Percentiles rank a stretch among this genome's conserved stretches.
Conservation (phyloP, 2,329 filamentous ascomycete genomes). For the Hypocrella siamensis region DNA sequence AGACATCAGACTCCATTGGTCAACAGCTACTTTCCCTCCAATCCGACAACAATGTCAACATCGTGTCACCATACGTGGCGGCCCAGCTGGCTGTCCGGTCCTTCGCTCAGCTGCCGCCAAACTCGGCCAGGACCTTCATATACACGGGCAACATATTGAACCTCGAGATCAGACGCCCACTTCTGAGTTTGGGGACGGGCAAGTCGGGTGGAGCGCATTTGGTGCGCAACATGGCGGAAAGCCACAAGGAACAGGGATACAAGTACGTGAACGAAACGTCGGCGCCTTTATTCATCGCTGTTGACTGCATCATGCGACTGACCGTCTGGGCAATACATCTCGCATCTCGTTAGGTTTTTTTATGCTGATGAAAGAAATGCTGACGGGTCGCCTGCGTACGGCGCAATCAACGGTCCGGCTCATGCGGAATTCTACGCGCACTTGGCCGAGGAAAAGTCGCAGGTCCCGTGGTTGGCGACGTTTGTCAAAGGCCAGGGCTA, state of each 20-base stretch:
- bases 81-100: not conserved
- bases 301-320: not conserved
- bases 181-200: constrained; percentile 22
- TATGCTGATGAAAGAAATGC: constrained; percentile 30
- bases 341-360: constrained; percentile 24
- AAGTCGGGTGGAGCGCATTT: constrained; percentile 20
- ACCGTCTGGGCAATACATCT: not conserved
- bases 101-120: constrained; percentile 11
- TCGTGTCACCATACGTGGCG: constrained; percentile 1
- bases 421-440: constrained; percentile 23
- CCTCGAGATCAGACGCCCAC: constrained; percentile 10
- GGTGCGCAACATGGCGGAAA: constrained; percentile 12
- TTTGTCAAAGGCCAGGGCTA: constrained; percentile 23
- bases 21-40: constrained; percentile 1
- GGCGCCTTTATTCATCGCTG: no score
- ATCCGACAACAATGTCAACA: constrained; percentile 1
- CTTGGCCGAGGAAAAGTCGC: constrained; percentile 22
- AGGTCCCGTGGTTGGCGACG: constrained; percentile 28
- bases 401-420: constrained; percentile 20
- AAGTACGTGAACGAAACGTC: no score
- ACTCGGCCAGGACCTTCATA: constrained; percentile 22
- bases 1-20: not conserved
- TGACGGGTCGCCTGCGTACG: constrained; percentile 17
- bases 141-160: constrained; percentile 28
- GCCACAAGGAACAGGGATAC: constrained; percentile 17